Evolutionary conservation across 495 filamentous ascomycete genomes (phyloP), one percentile per base, ranked within the genome.

Genomic region (Ramalina intermedia): DNA sequence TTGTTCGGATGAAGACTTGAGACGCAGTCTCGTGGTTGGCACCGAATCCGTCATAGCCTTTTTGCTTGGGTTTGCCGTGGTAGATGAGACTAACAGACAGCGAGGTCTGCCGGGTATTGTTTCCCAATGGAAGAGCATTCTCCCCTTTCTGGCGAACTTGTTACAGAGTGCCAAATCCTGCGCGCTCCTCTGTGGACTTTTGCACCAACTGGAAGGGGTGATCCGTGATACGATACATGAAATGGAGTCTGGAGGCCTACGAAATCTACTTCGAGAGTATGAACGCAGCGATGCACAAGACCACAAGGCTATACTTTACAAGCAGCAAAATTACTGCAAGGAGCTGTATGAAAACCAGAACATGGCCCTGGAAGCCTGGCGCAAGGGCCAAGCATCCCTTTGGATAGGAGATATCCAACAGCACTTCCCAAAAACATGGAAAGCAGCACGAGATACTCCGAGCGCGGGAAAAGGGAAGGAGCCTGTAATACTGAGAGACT

Each of bases 1-100:
- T 55, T 54, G 58, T n/a, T 60, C 61, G 9, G 48, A 41, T 6
- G 37, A 47, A 6, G 65, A 69, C 46, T 65, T 66, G 41, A 72
- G 69, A 48, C 57, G 66, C 21, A 67, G 66, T 33, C 66, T 65
- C 16, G 66, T 66, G 13, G 66, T 66, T 29, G 71, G 63, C 1
- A 62, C 71, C 24, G 72, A 75, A 47, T 65, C 71, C 18, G 64
- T 74, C 39, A 55, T 74, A 37, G 69, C 66, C 48, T 75, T 71
- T 46, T 66, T 74, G 26, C 56, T 75, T 37, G 66, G 69, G 0
- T 74, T 74, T 46, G 62, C 69, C 46, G 66, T 70, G 9, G 62
- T 68, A 42, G 68, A 75, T 41, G 67, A 68, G 45, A 61, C 53
- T 14, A 67, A 66, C 46, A 37, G 42, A 2, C 35, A 61, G 36